These are phyloP conservation scores for Cutaneotrichosporon sp. DNA, from an alignment of 1,284 basidiomycete genomes.

Conservation along the genomic window DNA sequence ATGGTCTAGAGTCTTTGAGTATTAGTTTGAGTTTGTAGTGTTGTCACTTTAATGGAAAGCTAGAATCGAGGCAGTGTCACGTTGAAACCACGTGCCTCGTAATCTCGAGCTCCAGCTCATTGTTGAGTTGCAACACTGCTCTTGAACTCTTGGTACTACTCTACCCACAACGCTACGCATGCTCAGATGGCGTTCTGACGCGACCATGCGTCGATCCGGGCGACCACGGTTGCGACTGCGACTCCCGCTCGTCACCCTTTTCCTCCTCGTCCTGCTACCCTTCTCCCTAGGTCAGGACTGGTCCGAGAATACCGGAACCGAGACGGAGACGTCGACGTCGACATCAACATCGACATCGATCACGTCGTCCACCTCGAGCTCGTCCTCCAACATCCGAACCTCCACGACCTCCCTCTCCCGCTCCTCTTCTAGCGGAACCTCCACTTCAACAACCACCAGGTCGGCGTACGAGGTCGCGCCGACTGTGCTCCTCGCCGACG, in stretches of 20 bases:
- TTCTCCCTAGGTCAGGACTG: not conserved
- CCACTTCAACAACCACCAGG: not conserved
- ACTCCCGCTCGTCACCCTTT: not conserved
- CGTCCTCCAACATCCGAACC: not conserved
- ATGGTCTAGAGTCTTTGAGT: not conserved
- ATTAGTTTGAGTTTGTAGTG: too few relatives aligned
- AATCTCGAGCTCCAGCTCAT: not conserved
- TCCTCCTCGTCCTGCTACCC: not conserved
- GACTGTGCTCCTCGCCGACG: slow-evolving; percentile 9
- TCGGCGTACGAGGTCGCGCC: slow-evolving; percentile 1
- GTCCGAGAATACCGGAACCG: not conserved
- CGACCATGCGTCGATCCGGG: not conserved
- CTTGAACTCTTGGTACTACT: not conserved
- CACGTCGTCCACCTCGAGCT: not conserved
- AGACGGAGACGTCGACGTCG: not conserved
- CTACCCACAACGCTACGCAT: not conserved
- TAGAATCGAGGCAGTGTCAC: not conserved
- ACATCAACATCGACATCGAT: not conserved
- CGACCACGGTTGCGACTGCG: not conserved
- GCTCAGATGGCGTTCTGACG: not conserved
- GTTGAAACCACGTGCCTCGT: not conserved
- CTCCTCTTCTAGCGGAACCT: not conserved
- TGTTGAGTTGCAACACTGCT: not conserved
- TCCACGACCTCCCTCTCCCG: not conserved
- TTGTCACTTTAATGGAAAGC: too few relatives aligned